These are phyloP conservation scores for Ustilago shanxiensis DNA, from an alignment of 1,284 basidiomycete species.

Conservation along the genomic window DNA sequence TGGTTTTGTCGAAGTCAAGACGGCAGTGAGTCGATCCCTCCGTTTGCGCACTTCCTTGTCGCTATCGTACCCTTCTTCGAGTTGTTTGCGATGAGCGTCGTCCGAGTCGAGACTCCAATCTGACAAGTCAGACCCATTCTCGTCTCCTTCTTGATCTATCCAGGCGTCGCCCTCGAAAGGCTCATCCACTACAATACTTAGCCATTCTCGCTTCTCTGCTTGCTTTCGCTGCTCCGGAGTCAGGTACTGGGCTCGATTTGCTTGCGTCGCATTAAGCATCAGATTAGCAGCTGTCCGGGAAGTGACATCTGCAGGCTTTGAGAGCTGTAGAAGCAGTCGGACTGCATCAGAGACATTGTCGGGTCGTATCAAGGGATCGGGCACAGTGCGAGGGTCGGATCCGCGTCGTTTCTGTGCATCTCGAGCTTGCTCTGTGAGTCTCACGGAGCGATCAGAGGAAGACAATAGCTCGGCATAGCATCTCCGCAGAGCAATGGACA, in stretches of 20 bases:
- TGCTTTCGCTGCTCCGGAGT: constrained; percentile 40
- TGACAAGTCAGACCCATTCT: constrained; percentile 37
- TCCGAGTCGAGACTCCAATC: constrained; percentile 43
- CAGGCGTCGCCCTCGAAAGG: constrained; percentile 38
- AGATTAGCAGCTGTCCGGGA: constrained; percentile 40
- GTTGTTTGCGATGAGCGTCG: constrained; percentile 15
- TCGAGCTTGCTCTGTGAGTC: constrained; percentile 22
- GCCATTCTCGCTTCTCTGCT: constrained; percentile 41
- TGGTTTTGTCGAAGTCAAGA: constrained; percentile 10
- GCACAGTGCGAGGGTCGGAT: constrained; percentile 13
- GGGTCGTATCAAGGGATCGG: constrained; percentile 34
- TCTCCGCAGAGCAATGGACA: constrained; percentile 27
- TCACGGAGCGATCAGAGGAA: constrained; percentile 24
- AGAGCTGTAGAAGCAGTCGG: constrained; percentile 35
- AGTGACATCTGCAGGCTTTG: constrained; percentile 40
- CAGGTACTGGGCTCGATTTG: constrained; percentile 33
- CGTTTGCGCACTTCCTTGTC: constrained; percentile 27
- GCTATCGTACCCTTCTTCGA: constrained; percentile 37
- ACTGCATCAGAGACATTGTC: constrained; percentile 43
- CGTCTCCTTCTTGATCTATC: constrained; percentile 12
- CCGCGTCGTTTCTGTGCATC: constrained; percentile 25
- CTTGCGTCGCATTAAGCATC: constrained; percentile 36
- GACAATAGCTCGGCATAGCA: constrained; percentile 34
- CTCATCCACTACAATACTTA: constrained; percentile 40
- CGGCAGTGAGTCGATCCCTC: constrained; percentile 19